Percentiles rank a stretch among this genome's conserved stretches.
These are phyloP conservation scores for Solanum arcanum DNA, from an alignment of 257 asterid species.

Conservation along the genomic window DNA sequence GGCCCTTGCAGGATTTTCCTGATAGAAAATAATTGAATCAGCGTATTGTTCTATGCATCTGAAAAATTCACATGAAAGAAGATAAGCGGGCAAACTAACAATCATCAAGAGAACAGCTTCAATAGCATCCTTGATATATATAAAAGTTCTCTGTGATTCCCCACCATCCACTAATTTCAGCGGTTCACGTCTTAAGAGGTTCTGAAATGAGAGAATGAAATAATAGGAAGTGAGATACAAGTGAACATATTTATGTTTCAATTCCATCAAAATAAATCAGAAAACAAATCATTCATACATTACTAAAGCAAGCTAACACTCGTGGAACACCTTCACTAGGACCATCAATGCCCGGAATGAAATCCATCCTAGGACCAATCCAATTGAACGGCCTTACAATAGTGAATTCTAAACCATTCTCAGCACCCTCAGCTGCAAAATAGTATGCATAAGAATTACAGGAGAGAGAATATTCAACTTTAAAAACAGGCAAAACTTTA, in stretches of 20 bases:
- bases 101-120: conserved; percentile 92
- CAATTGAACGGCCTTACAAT: conserved; percentile 97
- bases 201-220: conserved; percentile 25
- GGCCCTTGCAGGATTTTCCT: conserved; percentile 95
- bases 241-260: background rate
- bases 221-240: conserved; percentile 3
- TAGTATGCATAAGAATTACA: background rate
- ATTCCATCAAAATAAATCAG: background rate
- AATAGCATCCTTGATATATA: conserved; percentile 87
- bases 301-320: conserved; percentile 94
- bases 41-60: background rate
- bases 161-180: conserved; percentile 97
- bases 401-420: conserved; percentile 85
- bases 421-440: conserved; percentile 95
- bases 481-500: conserved; percentile 3
- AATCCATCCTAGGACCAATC: conserved; percentile 99
- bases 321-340: conserved; percentile 98
- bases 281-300: conserved; percentile 25
- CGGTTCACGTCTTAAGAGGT: conserved; percentile 78
- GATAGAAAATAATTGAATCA: conserved; percentile 12
- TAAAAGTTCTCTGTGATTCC: conserved; percentile 82
- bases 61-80: background rate
- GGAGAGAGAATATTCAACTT: background rate
- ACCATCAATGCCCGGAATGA: conserved; percentile 95
- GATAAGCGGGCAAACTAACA: conserved; percentile 30